Conservation (phyloP, 116 monocot genomes). For the Thalassia testudinum region DNA sequence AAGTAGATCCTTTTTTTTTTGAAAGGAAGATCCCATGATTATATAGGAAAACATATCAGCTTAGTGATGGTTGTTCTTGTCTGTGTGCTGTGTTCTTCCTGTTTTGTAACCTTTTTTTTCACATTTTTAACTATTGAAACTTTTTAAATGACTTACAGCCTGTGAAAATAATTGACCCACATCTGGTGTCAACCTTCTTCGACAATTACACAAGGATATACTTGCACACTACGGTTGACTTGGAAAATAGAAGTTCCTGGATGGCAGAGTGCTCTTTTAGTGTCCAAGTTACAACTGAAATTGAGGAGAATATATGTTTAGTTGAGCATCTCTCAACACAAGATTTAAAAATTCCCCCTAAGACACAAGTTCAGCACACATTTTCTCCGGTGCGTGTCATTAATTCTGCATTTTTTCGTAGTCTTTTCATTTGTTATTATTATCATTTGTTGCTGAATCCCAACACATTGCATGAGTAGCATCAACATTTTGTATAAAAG, state of each 20-base stretch:
- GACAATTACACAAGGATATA: slow-evolving; percentile 77
- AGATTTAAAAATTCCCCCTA: slow-evolving; percentile 47
- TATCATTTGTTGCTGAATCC: background rate
- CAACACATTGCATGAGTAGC: no score
- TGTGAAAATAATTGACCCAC: slow-evolving; percentile 77
- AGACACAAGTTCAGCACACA: slow-evolving; percentile 35
- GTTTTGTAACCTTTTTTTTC: no score
- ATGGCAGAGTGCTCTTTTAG: slow-evolving; percentile 62
- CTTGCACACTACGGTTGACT: slow-evolving; percentile 62
- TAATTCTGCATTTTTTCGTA: background rate
- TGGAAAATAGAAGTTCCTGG: slow-evolving; percentile 85
- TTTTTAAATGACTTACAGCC: slow-evolving; percentile 39
- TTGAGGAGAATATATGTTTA: slow-evolving; percentile 58
- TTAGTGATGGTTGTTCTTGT: no score
- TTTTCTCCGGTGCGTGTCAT: slow-evolving; percentile 65
- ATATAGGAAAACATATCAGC: no score
- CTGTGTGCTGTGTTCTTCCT: no score
- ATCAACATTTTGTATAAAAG: no score
- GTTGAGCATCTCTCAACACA: slow-evolving; percentile 60
- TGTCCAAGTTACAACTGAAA: slow-evolving; percentile 61
- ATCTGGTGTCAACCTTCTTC: slow-evolving; percentile 85
- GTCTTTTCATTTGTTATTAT: background rate
- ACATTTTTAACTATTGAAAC: background rate
- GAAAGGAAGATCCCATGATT: no score
- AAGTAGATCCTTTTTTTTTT: no score